Conservation (phyloP, 176 grass and related monocot genomes). For the Aegilops sharonensis region DNA sequence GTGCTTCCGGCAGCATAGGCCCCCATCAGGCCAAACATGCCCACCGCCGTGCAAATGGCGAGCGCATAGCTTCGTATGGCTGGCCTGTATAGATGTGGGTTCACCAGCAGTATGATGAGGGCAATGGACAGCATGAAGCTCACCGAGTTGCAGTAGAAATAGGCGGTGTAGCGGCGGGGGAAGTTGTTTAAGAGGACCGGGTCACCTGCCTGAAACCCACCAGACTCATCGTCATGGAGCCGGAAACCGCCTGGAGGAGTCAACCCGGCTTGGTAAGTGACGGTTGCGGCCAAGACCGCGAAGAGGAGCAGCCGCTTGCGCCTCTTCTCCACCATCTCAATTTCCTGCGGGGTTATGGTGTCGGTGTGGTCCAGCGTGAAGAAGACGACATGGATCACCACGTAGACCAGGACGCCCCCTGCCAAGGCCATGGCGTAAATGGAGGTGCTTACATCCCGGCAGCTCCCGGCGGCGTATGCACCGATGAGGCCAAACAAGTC, state of each 20-base stretch:
- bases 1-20: conserved; percentile 51
- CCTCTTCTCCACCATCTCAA: conserved; percentile 3
- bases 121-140: conserved; percentile 52
- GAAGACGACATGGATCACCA: conserved; percentile 42
- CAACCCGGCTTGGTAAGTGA: conserved; percentile 57
- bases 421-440: conserved; percentile 20
- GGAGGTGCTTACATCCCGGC: neutral
- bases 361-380: conserved; percentile 29
- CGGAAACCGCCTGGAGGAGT: conserved; percentile 49
- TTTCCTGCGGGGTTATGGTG: neutral
- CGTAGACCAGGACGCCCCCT: conserved; percentile 9
- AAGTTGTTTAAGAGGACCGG: conserved; percentile 36
- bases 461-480: conserved; percentile 29
- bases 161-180: conserved; percentile 8
- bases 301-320: conserved; percentile 43
- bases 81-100: conserved; percentile 29
- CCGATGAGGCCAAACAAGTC: conserved; percentile 40
- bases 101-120: conserved; percentile 47
- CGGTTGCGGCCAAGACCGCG: conserved; percentile 31
- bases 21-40: conserved; percentile 41
- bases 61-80: conserved; percentile 35
- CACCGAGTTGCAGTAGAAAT: conserved; percentile 56
- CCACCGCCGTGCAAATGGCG: conserved; percentile 28
- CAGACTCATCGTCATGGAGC: neutral
- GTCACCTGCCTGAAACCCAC: neutral